Evolutionary conservation across 257 asterid species (phyloP), one percentile per base, ranked within the genome.

Genomic region (Ligustrum vulgare): DNA sequence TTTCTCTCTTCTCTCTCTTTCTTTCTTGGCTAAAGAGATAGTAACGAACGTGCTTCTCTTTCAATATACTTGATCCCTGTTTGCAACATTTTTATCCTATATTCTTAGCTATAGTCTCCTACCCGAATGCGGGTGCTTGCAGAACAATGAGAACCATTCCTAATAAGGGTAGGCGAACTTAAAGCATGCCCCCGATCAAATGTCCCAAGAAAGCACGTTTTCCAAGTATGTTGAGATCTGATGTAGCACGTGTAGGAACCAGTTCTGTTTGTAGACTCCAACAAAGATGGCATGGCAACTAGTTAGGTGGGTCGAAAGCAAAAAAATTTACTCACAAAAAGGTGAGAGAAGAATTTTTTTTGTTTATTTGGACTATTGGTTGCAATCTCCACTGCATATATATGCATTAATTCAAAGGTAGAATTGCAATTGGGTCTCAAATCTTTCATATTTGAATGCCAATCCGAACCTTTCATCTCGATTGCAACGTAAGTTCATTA

Each of bases 111-210:
- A 62, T 77, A 39, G 15, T 45, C 39, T 67, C 37, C 2, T 68
- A 37, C 70, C 25, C 20, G 36, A 69, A 56, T 76, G 37, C 18
- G 36, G 58, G 39, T 54, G 36, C 32, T 16, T n/a, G 15, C 2
- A 69, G n/a, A 69, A 69, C 12, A 36, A 58, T 76, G 39, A 49
- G 43, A 69, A 54, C n/a, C 62, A 54, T 56, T 69, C 79, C 23
- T 3, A 67, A 8, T 75, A 66, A 74, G 49, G 78, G 23, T 32
- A 62, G 22, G 18, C 47, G 31, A 20, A 25, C 31, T 7, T 16
- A 39, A 73, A 37, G n/a, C 71, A 32, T 8, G 1, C 4, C 15
- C 6, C 20, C 51, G 54, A 54, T 34, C 75, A 51, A 72, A 47
- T 66, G 8, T 51, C 18, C 3, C 22, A n/a, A 16, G 28, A 45